phyloP scores from a whole-genome alignment of 1,139 yeast genomes.

The Blastobotrys raffinosifermentans region DNA sequence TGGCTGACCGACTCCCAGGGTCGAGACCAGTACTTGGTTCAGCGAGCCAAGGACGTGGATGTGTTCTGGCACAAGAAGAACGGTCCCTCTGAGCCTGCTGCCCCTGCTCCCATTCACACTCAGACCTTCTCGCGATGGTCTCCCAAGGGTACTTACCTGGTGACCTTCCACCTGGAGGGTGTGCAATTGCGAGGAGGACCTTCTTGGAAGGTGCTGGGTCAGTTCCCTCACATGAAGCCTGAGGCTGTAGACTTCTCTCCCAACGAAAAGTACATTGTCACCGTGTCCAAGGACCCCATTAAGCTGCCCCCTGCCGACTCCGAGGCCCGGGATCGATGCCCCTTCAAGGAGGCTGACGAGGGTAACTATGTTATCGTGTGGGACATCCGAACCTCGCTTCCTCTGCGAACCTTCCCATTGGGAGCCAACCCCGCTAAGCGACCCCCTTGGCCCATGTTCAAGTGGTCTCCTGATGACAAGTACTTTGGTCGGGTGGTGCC shows the following conservation, averaged over 20 bases:
- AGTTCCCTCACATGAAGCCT: slow-evolving; percentile 85
- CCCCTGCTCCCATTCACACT: slow-evolving; percentile 64
- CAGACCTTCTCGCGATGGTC: slow-evolving; percentile 85
- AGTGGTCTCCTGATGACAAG: slow-evolving; percentile 92
- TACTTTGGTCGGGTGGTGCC: slow-evolving; percentile 96
- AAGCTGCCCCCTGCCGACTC: slow-evolving; percentile 59
- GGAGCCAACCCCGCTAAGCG: slow-evolving; percentile 20
- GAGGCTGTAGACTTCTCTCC: slow-evolving; percentile 91
- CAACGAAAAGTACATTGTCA: slow-evolving; percentile 80
- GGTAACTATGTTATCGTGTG: slow-evolving; percentile 95
- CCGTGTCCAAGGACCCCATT: slow-evolving; percentile 85
- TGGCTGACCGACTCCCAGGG: slow-evolving; percentile 90
- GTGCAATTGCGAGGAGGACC: slow-evolving; percentile 95
- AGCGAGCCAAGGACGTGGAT: slow-evolving; percentile 74
- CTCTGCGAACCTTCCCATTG: slow-evolving; percentile 84
- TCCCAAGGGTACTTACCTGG: slow-evolving; percentile 85
- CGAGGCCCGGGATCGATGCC: slow-evolving; percentile 60
- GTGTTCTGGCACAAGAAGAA: slow-evolving; percentile 82
- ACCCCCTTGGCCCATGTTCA: slow-evolving; percentile 90
- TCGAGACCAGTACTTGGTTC: slow-evolving; percentile 85
- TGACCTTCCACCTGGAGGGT: slow-evolving; percentile 92
- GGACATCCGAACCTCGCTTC: slow-evolving; percentile 81
- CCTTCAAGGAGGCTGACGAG: slow-evolving; percentile 81
- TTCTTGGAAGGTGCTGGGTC: slow-evolving; percentile 59
- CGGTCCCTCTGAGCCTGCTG: slow-evolving; percentile 69